phyloP scores from a whole-genome alignment of 2,329 filamentous ascomycete species.

The Metarhizium anisopliae region DNA sequence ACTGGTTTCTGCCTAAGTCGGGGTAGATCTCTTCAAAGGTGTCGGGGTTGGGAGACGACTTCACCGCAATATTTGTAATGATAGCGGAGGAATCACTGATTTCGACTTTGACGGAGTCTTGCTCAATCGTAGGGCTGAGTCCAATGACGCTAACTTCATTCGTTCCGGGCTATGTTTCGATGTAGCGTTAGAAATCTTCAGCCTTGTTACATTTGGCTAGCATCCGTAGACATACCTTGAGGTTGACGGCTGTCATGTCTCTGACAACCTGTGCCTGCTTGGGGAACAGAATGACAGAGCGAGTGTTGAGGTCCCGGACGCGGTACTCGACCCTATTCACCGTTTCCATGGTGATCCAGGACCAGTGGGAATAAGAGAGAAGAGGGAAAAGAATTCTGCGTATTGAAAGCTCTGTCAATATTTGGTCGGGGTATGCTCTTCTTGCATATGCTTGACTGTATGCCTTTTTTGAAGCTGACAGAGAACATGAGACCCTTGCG shows the following conservation, averaged over 20 bases:
- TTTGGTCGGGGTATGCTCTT: too few relatives aligned
- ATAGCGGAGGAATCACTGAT: slow-evolving; percentile 41
- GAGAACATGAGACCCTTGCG: too few relatives aligned
- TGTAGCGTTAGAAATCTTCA: too few relatives aligned
- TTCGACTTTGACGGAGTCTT: slow-evolving; percentile 53
- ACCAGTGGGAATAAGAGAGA: too few relatives aligned
- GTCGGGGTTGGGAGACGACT: slow-evolving; percentile 45
- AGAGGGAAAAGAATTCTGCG: too few relatives aligned
- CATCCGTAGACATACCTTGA: slow-evolving; percentile 14
- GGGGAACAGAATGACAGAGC: slow-evolving; percentile 56
- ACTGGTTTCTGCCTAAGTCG: slow-evolving; percentile 22
- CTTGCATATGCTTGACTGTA: too few relatives aligned
- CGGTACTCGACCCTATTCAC: slow-evolving; percentile 39
- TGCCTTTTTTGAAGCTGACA: too few relatives aligned
- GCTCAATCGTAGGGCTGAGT: slow-evolving; percentile 44
- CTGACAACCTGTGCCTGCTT: slow-evolving; percentile 50
- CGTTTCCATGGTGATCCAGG: too few relatives aligned
- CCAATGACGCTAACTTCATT: slow-evolving; percentile 51
- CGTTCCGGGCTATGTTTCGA: slow-evolving; percentile 33
- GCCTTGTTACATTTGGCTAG: too few relatives aligned
- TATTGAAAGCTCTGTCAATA: too few relatives aligned
- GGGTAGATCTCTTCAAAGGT: slow-evolving; percentile 43
- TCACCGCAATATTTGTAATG: slow-evolving; percentile 52
- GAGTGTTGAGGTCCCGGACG: slow-evolving; percentile 47
- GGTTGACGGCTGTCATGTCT: slow-evolving; percentile 43